Conservation (phyloP, 768 basidiomycete genomes). For the Agaricus subrufescens region DNA sequence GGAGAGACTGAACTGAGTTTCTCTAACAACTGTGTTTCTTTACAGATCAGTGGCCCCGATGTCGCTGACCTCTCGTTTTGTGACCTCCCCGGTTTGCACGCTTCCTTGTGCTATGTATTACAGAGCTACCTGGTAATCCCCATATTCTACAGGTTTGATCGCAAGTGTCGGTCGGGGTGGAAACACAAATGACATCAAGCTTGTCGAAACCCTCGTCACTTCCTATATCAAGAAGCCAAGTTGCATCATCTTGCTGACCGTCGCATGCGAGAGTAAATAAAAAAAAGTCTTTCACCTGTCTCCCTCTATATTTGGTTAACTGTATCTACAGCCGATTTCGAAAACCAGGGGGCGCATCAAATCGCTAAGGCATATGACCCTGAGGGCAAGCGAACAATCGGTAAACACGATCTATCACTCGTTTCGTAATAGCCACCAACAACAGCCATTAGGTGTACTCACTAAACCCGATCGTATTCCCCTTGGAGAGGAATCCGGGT, state of each 20-base stretch:
- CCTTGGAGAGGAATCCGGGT: slow-evolving; percentile 45
- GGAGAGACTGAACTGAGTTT: slow-evolving; percentile 30
- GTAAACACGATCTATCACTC: slow-evolving; percentile 27
- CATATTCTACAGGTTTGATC: slow-evolving; percentile 43
- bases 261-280: slow-evolving; percentile 60
- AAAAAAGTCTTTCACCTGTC: not conserved
- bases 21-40: slow-evolving; percentile 38
- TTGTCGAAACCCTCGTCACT: slow-evolving; percentile 53
- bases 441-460: slow-evolving; percentile 51
- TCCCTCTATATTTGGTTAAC: not conserved
- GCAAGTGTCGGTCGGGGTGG: slow-evolving; percentile 47
- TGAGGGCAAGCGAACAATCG: slow-evolving; percentile 63
- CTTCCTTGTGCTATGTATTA: not conserved
- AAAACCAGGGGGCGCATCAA: slow-evolving; percentile 71
- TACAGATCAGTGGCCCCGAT: slow-evolving; percentile 55
- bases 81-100: slow-evolving; percentile 48
- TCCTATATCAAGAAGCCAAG: slow-evolving; percentile 59
- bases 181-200: slow-evolving; percentile 50
- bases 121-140: not conserved
- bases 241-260: slow-evolving; percentile 57
- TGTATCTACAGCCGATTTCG: slow-evolving; percentile 57
- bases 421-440: not conserved
- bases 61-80: slow-evolving; percentile 63
- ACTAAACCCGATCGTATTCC: slow-evolving; percentile 73
- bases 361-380: slow-evolving; percentile 59